Evolutionary conservation across 2,329 filamentous ascomycete species (phyloP), one percentile per base, ranked within the genome.

Genomic region (Scopulariopsis brevicaulis): DNA sequence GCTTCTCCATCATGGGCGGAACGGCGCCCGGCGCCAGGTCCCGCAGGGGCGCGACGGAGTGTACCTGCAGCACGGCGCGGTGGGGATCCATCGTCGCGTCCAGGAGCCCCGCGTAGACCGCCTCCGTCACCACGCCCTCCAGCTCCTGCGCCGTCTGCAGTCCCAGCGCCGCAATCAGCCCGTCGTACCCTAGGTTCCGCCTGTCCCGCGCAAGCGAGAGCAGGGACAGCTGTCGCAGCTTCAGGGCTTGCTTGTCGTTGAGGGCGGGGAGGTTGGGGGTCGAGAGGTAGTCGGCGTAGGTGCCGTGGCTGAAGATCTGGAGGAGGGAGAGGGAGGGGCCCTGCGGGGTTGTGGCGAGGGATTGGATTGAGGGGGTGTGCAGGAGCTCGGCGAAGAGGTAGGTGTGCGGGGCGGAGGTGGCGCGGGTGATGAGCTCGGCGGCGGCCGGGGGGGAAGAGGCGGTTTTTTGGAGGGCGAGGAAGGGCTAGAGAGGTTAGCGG

Each of bases 361-460:
- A 79, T 71, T 94, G 88, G 63, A 97, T 85, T 65, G 90, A 84
- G 0, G 89, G 84, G 1, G 85, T 84, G 65, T 88, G 81, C 43
- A 99, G 84, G n/a, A 99, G 85, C 74, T 97, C 93, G 64, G 89
- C 84, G 75, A 99, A 99, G 73, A 97, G 81, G 71, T 87, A 99
- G 63, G 92, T 96, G 71, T 91, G 89, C 32, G 89, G 84, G 58
- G 86, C 86, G n/a, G 90, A 91, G 55, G 91, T 97, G 61, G 92
- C 94, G 73, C 91, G 89, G 52, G 80, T 84, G 69, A 97, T 82
- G 57, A 97, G 83, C 69, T 96, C 91, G 67, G 89, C 86, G 50
- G 92, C 87, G 59, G 91, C 90, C 64, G 89, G 86, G 48, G 90
- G 86, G 12, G 91, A 90, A 7, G 84, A 89, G 62, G 90, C 90